These are phyloP conservation scores for Globisporangium perplexum DNA, from an alignment of 352 stramenopile genomes.

Conservation along the genomic window DNA sequence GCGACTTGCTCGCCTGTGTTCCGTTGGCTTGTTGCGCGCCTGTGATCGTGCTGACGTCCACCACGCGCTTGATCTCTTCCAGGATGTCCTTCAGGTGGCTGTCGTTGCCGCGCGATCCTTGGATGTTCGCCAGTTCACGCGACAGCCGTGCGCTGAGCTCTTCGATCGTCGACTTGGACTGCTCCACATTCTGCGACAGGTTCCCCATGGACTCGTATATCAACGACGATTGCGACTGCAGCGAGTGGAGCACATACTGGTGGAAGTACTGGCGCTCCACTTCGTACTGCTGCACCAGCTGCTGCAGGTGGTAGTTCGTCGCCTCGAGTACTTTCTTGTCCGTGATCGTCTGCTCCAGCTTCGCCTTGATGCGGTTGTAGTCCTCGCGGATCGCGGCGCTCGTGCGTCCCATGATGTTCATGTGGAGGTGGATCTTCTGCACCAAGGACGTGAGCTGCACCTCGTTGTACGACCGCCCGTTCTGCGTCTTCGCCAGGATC, in stretches of 20 bases:
- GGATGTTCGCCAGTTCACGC: constrained; percentile 12
- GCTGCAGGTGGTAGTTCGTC: constrained; percentile 22
- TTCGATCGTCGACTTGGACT: constrained; percentile 18
- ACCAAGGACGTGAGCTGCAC: constrained; percentile 32
- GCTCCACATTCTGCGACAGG: constrained; percentile 13
- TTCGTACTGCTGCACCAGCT: constrained; percentile 24
- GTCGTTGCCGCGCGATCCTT: constrained; percentile 9
- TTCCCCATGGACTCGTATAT: constrained; percentile 20
- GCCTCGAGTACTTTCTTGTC: constrained; percentile 28
- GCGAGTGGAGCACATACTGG: constrained; percentile 20
- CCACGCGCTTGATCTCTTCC: constrained; percentile 16
- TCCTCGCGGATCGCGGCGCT: constrained; percentile 28
- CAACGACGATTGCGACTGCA: constrained; percentile 18
- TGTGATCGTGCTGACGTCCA: constrained; percentile 6
- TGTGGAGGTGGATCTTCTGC: constrained; percentile 32
- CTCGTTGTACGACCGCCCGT: constrained; percentile 20
- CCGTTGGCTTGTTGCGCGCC: neutral
- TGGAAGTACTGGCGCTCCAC: constrained; percentile 31
- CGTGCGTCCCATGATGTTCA: constrained; percentile 38
- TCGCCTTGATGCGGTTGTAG: constrained; percentile 26
- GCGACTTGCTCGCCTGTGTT: constrained; percentile 1
- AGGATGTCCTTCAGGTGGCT: constrained; percentile 15
- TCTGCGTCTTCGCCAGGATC: constrained; percentile 29
- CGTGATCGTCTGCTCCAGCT: constrained; percentile 26
- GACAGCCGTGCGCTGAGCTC: constrained; percentile 14